These are phyloP conservation scores for Xylariaceae sp. DNA, from an alignment of 2,329 filamentous ascomycete genomes.

Conservation along the genomic window DNA sequence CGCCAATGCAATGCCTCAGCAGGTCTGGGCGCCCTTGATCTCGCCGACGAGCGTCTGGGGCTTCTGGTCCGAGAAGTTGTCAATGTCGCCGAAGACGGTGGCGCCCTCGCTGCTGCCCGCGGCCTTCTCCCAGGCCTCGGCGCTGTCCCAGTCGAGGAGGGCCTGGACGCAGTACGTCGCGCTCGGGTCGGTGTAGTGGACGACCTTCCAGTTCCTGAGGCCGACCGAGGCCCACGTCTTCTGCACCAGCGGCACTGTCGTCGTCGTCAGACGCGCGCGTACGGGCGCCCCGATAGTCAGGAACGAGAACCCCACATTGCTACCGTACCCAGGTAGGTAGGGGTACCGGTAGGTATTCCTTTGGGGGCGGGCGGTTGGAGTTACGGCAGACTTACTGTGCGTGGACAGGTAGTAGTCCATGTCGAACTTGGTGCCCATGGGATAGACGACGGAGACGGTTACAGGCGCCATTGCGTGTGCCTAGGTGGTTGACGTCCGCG, in stretches of 20 bases:
- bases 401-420: slow-evolving; percentile 39
- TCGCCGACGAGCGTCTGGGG: slow-evolving; percentile 11
- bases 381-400: slow-evolving; percentile 23
- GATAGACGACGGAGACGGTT: slow-evolving; percentile 31
- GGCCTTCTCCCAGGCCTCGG: slow-evolving; percentile 17
- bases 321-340: too few relatives aligned
- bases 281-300: too few relatives aligned
- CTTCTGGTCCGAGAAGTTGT: slow-evolving; percentile 23
- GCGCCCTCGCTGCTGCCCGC: slow-evolving; percentile 5
- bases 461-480: slow-evolving; percentile 12
- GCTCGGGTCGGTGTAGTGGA: slow-evolving; percentile 17
- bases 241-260: slow-evolving; percentile 36
- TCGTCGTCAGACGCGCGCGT: too few relatives aligned
- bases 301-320: too few relatives aligned
- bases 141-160: slow-evolving; percentile 23
- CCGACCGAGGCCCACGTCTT: slow-evolving; percentile 32
- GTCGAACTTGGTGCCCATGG: slow-evolving; percentile 35
- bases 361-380: not conserved
- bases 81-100: slow-evolving; percentile 23
- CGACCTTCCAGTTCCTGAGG: slow-evolving; percentile 29
- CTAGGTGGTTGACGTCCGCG: too few relatives aligned
- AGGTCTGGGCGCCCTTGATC: not conserved
- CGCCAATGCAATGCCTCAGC: not conserved
- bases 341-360: not conserved
- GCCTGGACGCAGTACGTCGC: slow-evolving; percentile 20